These are phyloP conservation scores for Sporisorium sorghi DNA, from an alignment of 1,284 basidiomycete species.

Conservation along the genomic window DNA sequence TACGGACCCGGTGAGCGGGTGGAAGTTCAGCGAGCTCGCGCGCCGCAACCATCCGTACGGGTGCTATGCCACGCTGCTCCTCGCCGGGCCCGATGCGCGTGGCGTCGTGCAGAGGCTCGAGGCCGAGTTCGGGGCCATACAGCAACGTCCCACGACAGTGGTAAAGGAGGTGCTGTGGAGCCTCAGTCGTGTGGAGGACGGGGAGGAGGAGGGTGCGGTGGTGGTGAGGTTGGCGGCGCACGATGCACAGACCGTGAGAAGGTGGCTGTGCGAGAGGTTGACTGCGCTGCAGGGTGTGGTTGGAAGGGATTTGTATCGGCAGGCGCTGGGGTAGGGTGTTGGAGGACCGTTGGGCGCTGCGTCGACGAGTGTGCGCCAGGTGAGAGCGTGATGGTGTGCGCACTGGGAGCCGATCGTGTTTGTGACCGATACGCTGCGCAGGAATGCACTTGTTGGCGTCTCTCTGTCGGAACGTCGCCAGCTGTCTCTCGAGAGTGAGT, in stretches of 20 bases:
- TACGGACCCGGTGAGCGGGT: not conserved
- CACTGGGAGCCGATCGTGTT: too few species aligned
- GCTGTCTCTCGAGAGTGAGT: too few species aligned
- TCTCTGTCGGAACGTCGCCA: too few species aligned
- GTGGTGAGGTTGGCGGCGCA: slow-evolving; percentile 80
- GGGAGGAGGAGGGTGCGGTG: slow-evolving; percentile 74
- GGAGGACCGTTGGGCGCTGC: too few species aligned
- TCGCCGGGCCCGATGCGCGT: slow-evolving; percentile 77
- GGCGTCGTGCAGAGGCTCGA: slow-evolving; percentile 72
- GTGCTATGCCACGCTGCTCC: slow-evolving; percentile 84
- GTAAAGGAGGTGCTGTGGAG: slow-evolving; percentile 81
- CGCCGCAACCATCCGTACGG: slow-evolving; percentile 80
- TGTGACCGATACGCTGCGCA: too few species aligned
- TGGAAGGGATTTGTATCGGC: slow-evolving; percentile 56
- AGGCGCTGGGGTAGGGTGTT: slow-evolving; percentile 45
- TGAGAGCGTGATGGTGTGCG: too few species aligned
- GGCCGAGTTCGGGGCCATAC: slow-evolving; percentile 74
- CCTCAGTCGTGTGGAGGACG: slow-evolving; percentile 72
- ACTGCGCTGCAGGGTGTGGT: slow-evolving; percentile 71
- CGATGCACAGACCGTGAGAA: slow-evolving; percentile 78
- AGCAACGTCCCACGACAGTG: slow-evolving; percentile 74
- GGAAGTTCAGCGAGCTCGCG: slow-evolving; percentile 70
- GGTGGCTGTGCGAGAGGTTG: slow-evolving; percentile 77
- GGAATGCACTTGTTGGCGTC: too few species aligned
- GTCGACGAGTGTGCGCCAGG: too few species aligned